These are phyloP conservation scores for Solanum sejunctum DNA, from an alignment of 257 asterid genomes.

Conservation along the genomic window DNA sequence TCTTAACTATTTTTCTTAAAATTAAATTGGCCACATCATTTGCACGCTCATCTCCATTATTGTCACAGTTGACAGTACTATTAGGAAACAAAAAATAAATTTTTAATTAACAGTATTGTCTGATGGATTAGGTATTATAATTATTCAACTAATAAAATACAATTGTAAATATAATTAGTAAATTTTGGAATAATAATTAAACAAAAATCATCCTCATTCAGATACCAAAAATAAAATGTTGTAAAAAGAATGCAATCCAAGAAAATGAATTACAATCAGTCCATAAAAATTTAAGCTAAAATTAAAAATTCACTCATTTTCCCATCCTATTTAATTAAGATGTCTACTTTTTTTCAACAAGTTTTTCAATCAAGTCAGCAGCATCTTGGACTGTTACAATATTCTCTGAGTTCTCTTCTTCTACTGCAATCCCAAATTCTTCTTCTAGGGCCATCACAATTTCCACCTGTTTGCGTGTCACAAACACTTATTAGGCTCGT, in stretches of 20 bases:
- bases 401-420: conserved; percentile 57
- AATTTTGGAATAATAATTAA: not conserved
- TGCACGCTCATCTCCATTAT: not conserved
- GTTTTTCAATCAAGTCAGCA: conserved; percentile 64
- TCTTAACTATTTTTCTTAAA: not conserved
- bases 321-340: not conserved
- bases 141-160: not conserved
- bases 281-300: not conserved
- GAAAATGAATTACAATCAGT: not conserved
- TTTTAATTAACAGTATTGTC: not conserved
- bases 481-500: not conserved
- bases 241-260: not conserved
- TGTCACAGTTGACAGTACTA: not conserved
- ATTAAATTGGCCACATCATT: not conserved
- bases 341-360: conserved; percentile 20
- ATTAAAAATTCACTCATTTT: not conserved
- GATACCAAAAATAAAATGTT: not conserved
- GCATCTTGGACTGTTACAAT: conserved; percentile 67
- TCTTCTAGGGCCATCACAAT: conserved; percentile 79
- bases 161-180: not conserved
- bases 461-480: conserved; percentile 38
- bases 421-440: conserved; percentile 53
- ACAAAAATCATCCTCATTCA: not conserved
- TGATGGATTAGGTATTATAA: not conserved
- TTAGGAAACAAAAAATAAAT: not conserved